These are phyloP conservation scores for Plasmodium ovale DNA, from an alignment of 169 alveolate species.

Conservation along the genomic window DNA sequence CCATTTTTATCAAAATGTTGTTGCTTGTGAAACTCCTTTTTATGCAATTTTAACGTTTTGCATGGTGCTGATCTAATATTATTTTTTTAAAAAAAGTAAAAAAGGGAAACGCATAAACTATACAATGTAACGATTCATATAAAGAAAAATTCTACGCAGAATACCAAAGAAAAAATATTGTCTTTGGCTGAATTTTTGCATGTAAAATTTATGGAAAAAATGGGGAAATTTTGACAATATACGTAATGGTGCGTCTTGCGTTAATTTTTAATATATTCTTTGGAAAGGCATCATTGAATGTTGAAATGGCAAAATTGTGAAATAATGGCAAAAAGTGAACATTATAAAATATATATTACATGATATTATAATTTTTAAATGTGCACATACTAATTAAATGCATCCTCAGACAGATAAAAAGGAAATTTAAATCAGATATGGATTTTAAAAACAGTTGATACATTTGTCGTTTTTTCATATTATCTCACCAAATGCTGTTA, in stretches of 20 bases:
- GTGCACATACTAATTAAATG: not conserved
- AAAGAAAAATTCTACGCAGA: not conserved
- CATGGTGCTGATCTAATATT: too few relatives aligned
- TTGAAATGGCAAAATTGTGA: not conserved
- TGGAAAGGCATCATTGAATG: too few relatives aligned
- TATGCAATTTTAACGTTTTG: too few relatives aligned
- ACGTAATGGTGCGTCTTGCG: too few relatives aligned
- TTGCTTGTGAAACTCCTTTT: not conserved
- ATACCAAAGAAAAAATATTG: not conserved
- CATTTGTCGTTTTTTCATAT: too few relatives aligned
- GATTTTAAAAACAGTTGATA: too few relatives aligned
- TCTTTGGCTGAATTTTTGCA: too few relatives aligned
- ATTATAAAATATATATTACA: too few relatives aligned
- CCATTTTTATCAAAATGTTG: not conserved
- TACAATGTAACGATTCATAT: not conserved
- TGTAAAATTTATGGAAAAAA: not conserved
- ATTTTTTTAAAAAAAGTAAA: slow-evolving; percentile 1
- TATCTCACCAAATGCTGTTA: too few relatives aligned
- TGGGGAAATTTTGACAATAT: not conserved
- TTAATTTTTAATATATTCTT: too few relatives aligned
- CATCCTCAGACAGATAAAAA: not conserved
- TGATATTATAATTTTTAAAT: not conserved
- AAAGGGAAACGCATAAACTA: not conserved
- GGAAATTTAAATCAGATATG: not conserved
- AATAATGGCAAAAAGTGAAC: not conserved